Conservation (phyloP, 192 early-diverging fungal genomes). For the Gryganskiella cystojenkinii region DNA sequence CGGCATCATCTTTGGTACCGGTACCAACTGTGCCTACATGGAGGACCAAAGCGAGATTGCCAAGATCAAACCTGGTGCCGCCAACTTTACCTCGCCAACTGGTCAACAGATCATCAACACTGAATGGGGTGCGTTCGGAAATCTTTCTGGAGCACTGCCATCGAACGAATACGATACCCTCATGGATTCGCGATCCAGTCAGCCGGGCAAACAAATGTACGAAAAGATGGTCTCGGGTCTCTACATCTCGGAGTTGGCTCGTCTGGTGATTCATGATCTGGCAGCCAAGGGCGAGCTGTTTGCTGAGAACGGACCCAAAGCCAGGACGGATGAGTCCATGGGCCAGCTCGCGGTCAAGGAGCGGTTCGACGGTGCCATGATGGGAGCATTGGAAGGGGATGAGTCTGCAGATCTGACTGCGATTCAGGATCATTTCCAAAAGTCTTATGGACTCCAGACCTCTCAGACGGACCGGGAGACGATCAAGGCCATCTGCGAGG, state of each 20-base stretch:
- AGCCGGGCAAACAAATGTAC: constrained; percentile 84
- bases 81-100: constrained; percentile 56
- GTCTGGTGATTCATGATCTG: constrained; percentile 81
- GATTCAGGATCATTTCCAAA: constrained; percentile 72
- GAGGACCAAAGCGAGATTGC: constrained; percentile 58
- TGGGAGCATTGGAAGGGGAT: constrained; percentile 78
- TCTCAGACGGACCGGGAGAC: constrained; percentile 78
- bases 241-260: constrained; percentile 90
- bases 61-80: constrained; percentile 63
- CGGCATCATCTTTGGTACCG: constrained; percentile 95
- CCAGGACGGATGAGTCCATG: constrained; percentile 26
- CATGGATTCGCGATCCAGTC: constrained; percentile 82
- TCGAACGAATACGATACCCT: constrained; percentile 83
- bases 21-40: constrained; percentile 91
- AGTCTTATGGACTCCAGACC: constrained; percentile 70
- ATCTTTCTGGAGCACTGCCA: constrained; percentile 78
- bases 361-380: constrained; percentile 80
- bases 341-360: constrained; percentile 74
- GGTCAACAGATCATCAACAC: constrained; percentile 90
- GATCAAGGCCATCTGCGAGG: constrained; percentile 83
- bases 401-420: constrained; percentile 66
- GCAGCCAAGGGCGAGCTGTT: constrained; percentile 84
- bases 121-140: constrained; percentile 95
- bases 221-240: constrained; percentile 96
- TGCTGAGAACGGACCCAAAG: constrained; percentile 52